Evolutionary conservation across 495 filamentous ascomycete genomes (phyloP), one percentile per base, ranked within the genome.

Genomic region (Rusavskia elegans): DNA sequence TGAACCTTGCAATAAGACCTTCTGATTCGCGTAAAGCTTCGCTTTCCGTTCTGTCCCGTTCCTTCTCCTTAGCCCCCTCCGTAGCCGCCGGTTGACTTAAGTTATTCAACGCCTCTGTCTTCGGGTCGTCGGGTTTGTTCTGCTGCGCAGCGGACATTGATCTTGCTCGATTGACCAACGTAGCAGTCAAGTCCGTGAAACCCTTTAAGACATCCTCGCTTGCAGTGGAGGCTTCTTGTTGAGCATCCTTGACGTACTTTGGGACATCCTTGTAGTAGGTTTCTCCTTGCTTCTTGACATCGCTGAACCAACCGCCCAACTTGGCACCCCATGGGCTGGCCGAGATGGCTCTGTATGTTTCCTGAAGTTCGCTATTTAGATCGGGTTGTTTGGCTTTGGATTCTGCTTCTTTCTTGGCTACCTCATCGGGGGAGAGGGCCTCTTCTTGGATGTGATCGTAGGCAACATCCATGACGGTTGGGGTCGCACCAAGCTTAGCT

Each of bases 371-470:
- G 61, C 75, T 75, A 66, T 94, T 95, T 25, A 97, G 74, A 36
- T 79, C 79, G 48, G 74, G 30, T 11, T 55, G 58, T 58, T 76
- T 69, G 40, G 68, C 69, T 52, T 77, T 69, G 57, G 77, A 69
- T 55, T 63, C 42, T 53, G 66, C 62, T 48, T 67, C 60, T 50
- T 69, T 74, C 46, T 69, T 71, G 42, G 67, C 61, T 27, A 66
- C 62, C 51, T 71, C 65, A 44, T 83, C 75, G 40, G 85, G 78
- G 21, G 76, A 72, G 56, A 87, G 71, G 50, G 77, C 74, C 63
- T 89, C 83, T 70, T 95, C 88, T 62, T 87, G 83, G 59, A 98
- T 93, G 65, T 95, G 89, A 62, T 98, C 92, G 75, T 97, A 98
- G 38, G 92, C 89, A 59, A 94, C 67, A 76, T 98, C 92, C 92